Evolutionary conservation across 768 basidiomycete genomes (phyloP).

Genomic region (Pilatotrama ljubarskyi): DNA sequence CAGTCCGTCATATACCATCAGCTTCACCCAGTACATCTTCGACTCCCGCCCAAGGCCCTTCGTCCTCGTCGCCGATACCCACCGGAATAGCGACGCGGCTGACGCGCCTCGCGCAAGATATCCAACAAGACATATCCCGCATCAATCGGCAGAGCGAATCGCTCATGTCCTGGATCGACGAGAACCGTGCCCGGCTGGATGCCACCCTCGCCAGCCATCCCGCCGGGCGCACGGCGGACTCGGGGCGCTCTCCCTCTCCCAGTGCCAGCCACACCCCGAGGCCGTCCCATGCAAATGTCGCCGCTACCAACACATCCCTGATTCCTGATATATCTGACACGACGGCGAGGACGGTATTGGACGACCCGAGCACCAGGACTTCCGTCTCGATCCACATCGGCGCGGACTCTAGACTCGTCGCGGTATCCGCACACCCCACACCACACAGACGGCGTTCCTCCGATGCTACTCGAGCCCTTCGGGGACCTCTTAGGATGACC

Average conservation of each 20-base stretch:
- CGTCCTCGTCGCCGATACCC: neutral
- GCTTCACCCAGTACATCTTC: neutral
- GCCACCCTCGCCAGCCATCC: neutral
- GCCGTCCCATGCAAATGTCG: neutral
- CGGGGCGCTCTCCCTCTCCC: neutral
- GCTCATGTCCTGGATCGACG: conserved; percentile 20
- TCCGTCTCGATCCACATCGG: too few relatives aligned
- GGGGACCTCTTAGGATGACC: too few relatives aligned
- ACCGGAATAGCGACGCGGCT: conserved; percentile 8
- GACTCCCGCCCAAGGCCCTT: neutral
- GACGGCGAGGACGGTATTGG: neutral
- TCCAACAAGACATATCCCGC: conserved; percentile 16
- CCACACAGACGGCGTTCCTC: neutral
- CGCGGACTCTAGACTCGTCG: neutral
- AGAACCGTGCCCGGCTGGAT: conserved; percentile 10
- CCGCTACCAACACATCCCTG: neutral
- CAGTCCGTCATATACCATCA: neutral
- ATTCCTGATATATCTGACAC: neutral
- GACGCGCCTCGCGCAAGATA: conserved; percentile 14
- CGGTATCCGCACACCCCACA: conserved; percentile 1
- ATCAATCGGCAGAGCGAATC: conserved; percentile 16
- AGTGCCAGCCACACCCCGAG: conserved; percentile 1
- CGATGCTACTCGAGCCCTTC: neutral
- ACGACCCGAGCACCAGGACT: too few relatives aligned
- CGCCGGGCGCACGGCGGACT: neutral